Evolutionary conservation across 345 rosid genomes (phyloP).

Genomic region (Eucalyptus sp.): DNA sequence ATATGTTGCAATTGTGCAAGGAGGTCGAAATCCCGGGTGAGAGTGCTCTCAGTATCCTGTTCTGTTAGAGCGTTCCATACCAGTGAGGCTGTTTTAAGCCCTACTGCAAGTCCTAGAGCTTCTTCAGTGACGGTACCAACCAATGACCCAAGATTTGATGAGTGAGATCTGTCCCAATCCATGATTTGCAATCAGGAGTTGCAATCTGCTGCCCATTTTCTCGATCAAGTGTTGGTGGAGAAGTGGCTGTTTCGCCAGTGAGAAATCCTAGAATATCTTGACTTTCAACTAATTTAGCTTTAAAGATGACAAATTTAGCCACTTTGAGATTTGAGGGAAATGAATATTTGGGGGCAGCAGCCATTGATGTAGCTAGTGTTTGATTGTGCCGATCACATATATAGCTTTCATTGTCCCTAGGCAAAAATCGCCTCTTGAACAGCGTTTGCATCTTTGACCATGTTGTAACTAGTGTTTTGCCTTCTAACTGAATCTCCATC

Average conservation of each 20-base stretch:
- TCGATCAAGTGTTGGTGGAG: not conserved
- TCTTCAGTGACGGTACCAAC: not conserved
- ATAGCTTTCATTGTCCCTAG: not conserved
- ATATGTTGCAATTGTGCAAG: not conserved
- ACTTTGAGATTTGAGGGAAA: not conserved
- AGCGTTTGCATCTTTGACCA: not conserved
- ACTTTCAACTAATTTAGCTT: not conserved
- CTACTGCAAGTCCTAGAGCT: not conserved
- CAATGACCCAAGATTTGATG: not conserved
- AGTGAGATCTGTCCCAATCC: not conserved
- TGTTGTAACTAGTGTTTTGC: not conserved
- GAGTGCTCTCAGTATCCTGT: not conserved
- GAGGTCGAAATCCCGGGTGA: not conserved
- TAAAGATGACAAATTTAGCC: not conserved
- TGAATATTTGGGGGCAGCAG: not conserved
- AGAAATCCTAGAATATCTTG: not conserved
- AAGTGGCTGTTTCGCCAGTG: not conserved
- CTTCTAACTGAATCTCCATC: not conserved
- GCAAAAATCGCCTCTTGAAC: not conserved
- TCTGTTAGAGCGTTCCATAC: not conserved
- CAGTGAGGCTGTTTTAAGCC: not conserved
- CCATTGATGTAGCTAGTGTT: not conserved
- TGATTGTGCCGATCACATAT: not conserved
- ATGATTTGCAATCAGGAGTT: not conserved
- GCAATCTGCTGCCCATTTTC: not conserved